phyloP scores from a whole-genome alignment of 2,329 filamentous ascomycete genomes.

The Aspergillus vadensis region DNA sequence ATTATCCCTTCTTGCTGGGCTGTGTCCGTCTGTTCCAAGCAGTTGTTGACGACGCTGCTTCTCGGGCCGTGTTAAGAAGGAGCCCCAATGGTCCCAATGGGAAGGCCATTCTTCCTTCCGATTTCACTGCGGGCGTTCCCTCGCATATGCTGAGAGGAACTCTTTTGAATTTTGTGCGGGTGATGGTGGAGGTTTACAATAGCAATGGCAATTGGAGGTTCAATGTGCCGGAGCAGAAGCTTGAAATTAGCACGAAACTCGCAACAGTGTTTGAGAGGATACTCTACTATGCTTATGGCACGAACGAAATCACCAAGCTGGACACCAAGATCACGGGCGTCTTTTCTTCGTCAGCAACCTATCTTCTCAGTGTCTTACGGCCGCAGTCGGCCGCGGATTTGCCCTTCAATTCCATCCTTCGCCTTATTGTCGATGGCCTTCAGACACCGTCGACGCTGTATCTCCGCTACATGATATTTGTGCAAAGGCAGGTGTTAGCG shows the following conservation, averaged over 20 bases:
- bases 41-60: conserved; percentile 74
- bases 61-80: conserved; percentile 50
- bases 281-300: conserved; percentile 71
- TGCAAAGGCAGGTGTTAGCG: conserved; percentile 64
- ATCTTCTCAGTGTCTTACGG: conserved; percentile 76
- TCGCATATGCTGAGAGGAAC: conserved; percentile 75
- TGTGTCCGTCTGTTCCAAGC: conserved; percentile 73
- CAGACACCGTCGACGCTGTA: conserved; percentile 65
- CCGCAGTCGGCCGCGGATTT: conserved; percentile 69
- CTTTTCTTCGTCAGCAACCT: conserved; percentile 71
- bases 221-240: conserved; percentile 65
- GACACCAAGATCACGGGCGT: conserved; percentile 59
- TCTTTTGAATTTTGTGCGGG: conserved; percentile 70
- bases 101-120: conserved; percentile 34
- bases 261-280: conserved; percentile 71
- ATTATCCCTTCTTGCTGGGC: conserved; percentile 75
- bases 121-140: conserved; percentile 70
- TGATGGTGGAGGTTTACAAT: conserved; percentile 80
- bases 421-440: conserved; percentile 66
- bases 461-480: conserved; percentile 55
- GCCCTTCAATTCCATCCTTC: conserved; percentile 74
- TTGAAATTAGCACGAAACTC: conserved; percentile 68
- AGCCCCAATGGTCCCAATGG: conserved; percentile 36
- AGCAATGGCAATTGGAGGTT: conserved; percentile 87
- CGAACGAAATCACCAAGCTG: conserved; percentile 61